Base-by-base conservation (phyloP, 495 filamentous ascomycete species). In the Aspergillus kassunensis region DNA sequence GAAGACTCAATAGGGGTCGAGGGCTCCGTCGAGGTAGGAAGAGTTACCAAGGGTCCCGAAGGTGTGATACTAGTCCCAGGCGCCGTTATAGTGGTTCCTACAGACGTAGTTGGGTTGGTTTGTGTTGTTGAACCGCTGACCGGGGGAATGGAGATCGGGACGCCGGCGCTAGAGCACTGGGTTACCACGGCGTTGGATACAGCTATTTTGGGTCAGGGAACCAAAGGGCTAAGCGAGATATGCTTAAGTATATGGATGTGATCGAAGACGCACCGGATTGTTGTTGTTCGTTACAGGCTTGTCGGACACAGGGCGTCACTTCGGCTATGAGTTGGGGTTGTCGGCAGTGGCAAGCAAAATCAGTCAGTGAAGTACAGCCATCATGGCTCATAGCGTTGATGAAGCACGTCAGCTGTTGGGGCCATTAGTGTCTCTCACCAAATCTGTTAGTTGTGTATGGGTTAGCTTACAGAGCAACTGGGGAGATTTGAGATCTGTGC, bases 341-440 rank as follows among this genome's bases (percentile, higher is more conserved):
- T 57, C 70, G 61, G 61, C 76, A 79, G 62, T 79, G 76, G 61
- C 76, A 79, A 47, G 67, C 66, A 53, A 79, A 79, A 62, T 79
- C 75, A 36, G 63, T 69, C 35, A 78, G 52, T 19, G 29, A 15
- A 13, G 63, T 55, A 64, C 76, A 79, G 47, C 75, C 75, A 56
- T 78, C 75, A 31, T 34, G 55, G 31, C 53, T 49, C 40, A 79
- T 60, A 34, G 68, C 65, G 18, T 34, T 44, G 49, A 77, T 23
- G 53, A 78, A 74, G 62, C 76, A 79, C 55, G 56, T 55, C 16
- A 77, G 49, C 75, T 78, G 27, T 39, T 40, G 20, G 31, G 1
- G 41, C 3, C 10, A 6, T 46, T 7, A 46, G 29, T 8, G 10
- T 24, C 9, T 4, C 7, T 13, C 19, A n/a, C n/a, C n/a, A n/a